Evolutionary conservation across 768 basidiomycete species (phyloP).

Genomic region (Tylopilus vinaceipallidus): DNA sequence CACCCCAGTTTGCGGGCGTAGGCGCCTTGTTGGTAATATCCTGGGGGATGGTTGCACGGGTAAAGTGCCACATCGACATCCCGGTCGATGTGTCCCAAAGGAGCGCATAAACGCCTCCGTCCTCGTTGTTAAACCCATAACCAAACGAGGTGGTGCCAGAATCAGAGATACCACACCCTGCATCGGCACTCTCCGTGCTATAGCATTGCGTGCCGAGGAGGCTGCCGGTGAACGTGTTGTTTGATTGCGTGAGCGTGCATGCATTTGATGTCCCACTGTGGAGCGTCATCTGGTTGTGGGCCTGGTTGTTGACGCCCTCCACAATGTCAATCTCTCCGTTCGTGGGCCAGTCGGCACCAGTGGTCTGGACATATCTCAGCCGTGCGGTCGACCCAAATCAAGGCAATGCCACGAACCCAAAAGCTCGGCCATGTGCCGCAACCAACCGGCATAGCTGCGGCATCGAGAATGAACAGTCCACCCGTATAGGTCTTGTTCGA

Average conservation of each 20-base stretch:
- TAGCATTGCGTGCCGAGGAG: constrained; percentile 36
- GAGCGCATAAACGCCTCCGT: constrained; percentile 56
- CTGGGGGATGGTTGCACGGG: constrained; percentile 47
- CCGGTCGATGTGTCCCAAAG: constrained; percentile 47
- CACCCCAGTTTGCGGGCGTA: constrained; percentile 49
- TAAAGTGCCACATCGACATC: constrained; percentile 57
- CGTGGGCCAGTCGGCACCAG: constrained; percentile 51
- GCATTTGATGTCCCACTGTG: constrained; percentile 52
- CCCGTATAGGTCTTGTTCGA: constrained; percentile 57
- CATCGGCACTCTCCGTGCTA: constrained; percentile 39
- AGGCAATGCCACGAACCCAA: constrained; percentile 35
- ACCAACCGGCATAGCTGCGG: constrained; percentile 68
- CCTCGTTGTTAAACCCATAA: constrained; percentile 30
- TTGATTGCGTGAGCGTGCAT: constrained; percentile 21
- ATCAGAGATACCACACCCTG: constrained; percentile 52
- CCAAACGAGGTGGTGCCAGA: constrained; percentile 42
- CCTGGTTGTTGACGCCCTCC: constrained; percentile 65
- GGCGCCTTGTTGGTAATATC: constrained; percentile 48
- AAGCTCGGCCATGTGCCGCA: constrained; percentile 65
- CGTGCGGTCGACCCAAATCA: neutral
- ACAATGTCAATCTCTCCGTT: constrained; percentile 70
- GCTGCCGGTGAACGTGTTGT: constrained; percentile 23
- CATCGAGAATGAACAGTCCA: constrained; percentile 78
- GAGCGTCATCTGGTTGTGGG: constrained; percentile 61
- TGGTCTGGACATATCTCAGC: constrained; percentile 28